Evolutionary conservation across 179 eudicot genomes (phyloP).

Genomic region (Silene coronaria): DNA sequence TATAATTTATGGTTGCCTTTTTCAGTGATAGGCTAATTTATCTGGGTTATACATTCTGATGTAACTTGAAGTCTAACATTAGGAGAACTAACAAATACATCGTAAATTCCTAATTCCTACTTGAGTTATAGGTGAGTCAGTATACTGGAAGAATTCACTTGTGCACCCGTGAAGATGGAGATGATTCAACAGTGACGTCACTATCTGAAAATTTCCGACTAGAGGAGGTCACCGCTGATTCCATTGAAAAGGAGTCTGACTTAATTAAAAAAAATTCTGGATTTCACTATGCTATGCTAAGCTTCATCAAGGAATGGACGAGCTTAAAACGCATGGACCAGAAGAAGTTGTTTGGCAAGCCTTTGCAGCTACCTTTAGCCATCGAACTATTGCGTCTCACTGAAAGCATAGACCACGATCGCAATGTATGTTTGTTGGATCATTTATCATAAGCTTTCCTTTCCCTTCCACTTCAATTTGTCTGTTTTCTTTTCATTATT

Average conservation of each 20-base stretch:
- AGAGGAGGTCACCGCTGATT: conserved; percentile 53
- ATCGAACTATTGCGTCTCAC: conserved; percentile 62
- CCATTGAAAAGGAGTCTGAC: conserved; percentile 23
- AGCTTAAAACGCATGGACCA: conserved; percentile 59
- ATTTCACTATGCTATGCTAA: conserved; percentile 46
- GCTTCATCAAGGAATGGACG: conserved; percentile 72
- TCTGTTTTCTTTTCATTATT: background rate
- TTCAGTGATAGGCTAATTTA: background rate
- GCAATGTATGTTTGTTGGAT: conserved; percentile 40
- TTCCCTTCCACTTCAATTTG: background rate
- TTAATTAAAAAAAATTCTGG: conserved; percentile 42
- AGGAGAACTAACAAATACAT: background rate
- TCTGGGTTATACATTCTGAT: background rate
- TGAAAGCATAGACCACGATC: conserved; percentile 70
- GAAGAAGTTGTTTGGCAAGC: conserved; percentile 63
- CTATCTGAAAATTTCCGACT: conserved; percentile 68
- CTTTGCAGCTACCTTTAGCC: conserved; percentile 82
- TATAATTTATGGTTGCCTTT: background rate
- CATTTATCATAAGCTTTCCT: background rate
- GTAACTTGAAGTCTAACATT: background rate
- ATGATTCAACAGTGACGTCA: conserved; percentile 65
- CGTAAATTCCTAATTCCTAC: conserved; percentile 11
- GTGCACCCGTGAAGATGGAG: conserved; percentile 57
- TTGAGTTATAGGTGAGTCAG: conserved; percentile 66
- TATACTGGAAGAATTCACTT: conserved; percentile 92